Conservation (phyloP, 768 basidiomycete species). For the Mrakia frigida region DNA sequence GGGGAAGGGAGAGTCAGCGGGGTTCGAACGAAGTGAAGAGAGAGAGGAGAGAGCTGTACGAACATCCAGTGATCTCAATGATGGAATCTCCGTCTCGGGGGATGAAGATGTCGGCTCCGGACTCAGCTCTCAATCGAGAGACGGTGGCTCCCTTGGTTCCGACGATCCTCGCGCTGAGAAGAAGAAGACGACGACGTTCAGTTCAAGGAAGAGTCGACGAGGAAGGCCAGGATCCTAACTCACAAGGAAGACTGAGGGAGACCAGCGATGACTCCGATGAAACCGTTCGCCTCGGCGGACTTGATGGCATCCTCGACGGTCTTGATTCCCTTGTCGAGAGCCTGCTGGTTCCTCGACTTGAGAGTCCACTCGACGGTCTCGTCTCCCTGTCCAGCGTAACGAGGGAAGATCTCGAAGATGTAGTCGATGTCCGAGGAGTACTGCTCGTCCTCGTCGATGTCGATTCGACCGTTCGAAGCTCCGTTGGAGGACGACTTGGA, state of each 20-base stretch:
- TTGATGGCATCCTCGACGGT: conserved; percentile 61
- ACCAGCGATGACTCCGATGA: conserved; percentile 49
- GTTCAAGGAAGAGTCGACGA: too few species aligned
- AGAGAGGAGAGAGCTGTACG: conserved; percentile 36
- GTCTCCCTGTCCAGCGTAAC: conserved; percentile 75
- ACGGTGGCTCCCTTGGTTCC: conserved; percentile 84
- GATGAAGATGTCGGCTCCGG: conserved; percentile 86
- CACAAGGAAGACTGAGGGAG: conserved; percentile 64
- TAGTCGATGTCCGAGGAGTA: conserved; percentile 47
- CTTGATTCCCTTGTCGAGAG: conserved; percentile 68
- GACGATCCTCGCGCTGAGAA: conserved; percentile 62
- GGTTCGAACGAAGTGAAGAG: not conserved
- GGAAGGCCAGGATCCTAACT: not conserved
- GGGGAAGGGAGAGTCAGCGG: not conserved
- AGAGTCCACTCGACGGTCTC: conserved; percentile 81
- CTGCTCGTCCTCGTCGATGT: conserved; percentile 58
- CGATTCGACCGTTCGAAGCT: conserved; percentile 67
- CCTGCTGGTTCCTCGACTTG: conserved; percentile 69
- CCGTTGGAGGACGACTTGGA: conserved; percentile 22
- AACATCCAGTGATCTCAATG: conserved; percentile 76
- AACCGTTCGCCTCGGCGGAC: conserved; percentile 64
- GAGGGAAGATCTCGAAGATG: conserved; percentile 67
- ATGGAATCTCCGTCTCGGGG: conserved; percentile 72
- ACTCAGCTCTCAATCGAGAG: conserved; percentile 76
- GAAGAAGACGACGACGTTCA: not conserved